These are phyloP conservation scores for Rhodosporidiobolus odoratus DNA, from an alignment of 768 basidiomycete genomes.

Conservation along the genomic window DNA sequence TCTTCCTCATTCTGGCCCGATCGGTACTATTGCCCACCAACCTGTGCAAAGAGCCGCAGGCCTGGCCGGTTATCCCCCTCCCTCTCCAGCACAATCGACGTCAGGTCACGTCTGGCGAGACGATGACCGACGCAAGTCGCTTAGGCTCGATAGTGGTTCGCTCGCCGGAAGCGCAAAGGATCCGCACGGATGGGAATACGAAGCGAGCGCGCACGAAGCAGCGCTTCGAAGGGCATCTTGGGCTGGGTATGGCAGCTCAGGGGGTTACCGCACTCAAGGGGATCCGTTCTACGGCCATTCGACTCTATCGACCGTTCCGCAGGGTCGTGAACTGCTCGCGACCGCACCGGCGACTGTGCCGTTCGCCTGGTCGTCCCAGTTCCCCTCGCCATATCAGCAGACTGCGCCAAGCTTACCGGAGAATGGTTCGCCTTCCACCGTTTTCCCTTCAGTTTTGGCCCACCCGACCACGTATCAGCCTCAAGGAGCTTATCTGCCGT, in stretches of 20 bases:
- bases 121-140: constrained; percentile 1
- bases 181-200: background rate
- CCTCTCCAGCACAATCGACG: background rate
- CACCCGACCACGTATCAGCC: background rate
- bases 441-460: background rate
- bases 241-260: background rate
- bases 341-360: background rate
- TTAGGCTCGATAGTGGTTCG: background rate
- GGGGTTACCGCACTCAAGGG: background rate
- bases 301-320: no score
- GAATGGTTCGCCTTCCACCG: background rate
- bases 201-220: no score
- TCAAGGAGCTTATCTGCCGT: background rate
- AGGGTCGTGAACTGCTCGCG: no score
- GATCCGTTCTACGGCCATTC: no score
- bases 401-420: background rate
- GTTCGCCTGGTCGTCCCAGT: background rate
- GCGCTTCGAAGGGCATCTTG: background rate
- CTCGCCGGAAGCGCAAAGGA: background rate
- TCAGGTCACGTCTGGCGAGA: constrained; percentile 5
- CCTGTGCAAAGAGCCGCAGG: no score
- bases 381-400: background rate
- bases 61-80: background rate
- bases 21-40: no score
- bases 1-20: no score